Conservation (phyloP, 1,284 basidiomycete species). For the Leccinum solheimii region DNA sequence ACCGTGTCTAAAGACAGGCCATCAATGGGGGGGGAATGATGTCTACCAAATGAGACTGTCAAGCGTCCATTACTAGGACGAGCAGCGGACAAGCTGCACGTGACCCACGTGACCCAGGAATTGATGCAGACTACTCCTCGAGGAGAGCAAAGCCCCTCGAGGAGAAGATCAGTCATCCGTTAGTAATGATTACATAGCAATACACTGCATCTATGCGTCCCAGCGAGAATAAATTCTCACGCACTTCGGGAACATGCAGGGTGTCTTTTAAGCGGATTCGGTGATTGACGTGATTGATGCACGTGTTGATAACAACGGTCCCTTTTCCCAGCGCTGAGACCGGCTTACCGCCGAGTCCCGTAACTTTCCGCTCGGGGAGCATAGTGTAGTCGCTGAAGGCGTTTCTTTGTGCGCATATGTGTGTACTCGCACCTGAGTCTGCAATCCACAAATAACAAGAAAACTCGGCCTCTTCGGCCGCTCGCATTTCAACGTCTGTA, state of each 20-base stretch:
- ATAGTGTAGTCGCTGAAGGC: neutral
- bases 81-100: too few relatives aligned
- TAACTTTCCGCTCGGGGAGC: fast-evolving
- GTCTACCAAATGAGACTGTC: too few relatives aligned
- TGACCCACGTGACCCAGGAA: too few relatives aligned
- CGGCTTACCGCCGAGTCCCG: neutral
- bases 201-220: neutral
- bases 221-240: neutral
- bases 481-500: neutral
- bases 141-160: too few relatives aligned
- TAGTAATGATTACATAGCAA: too few relatives aligned
- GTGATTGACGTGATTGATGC: neutral
- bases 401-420: neutral
- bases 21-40: too few relatives aligned
- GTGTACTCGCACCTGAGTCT: neutral
- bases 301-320: neutral
- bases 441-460: neutral
- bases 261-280: neutral
- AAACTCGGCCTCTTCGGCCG: neutral
- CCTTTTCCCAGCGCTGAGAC: neutral
- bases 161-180: too few relatives aligned
- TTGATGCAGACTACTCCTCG: too few relatives aligned
- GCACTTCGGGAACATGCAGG: neutral
- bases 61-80: too few relatives aligned
- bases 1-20: too few relatives aligned